Evolutionary conservation across 495 filamentous ascomycete genomes (phyloP).

Genomic region (Daldinia grandis): DNA sequence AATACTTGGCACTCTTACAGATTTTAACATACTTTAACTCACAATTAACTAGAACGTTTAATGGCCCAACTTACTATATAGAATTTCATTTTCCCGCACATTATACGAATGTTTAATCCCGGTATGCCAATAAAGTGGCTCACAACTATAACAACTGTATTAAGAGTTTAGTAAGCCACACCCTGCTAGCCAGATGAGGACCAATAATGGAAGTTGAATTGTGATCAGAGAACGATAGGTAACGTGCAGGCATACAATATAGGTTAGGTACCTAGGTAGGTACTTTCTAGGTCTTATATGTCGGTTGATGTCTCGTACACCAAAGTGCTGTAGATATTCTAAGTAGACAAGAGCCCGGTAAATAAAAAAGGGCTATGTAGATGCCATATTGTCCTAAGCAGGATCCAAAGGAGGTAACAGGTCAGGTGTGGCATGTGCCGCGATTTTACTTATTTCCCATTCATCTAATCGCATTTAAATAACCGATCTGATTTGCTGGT

Average conservation of each 20-base stretch:
- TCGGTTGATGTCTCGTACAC: neutral
- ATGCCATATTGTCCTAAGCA: neutral
- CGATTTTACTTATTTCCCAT: neutral
- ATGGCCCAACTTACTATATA: neutral
- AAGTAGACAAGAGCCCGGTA: neutral
- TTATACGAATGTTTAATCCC: neutral
- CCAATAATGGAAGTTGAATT: neutral
- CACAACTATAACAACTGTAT: neutral
- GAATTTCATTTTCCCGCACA: neutral
- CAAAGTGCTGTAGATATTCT: neutral
- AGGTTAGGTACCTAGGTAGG: neutral
- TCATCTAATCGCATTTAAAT: too few relatives aligned
- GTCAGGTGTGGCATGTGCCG: slow-evolving; percentile 2
- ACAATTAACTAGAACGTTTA: neutral
- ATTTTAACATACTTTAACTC: neutral
- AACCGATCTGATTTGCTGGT: slow-evolving; percentile 4
- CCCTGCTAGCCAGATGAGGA: neutral
- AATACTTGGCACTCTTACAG: neutral
- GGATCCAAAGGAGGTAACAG: neutral
- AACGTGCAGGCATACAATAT: neutral
- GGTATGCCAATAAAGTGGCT: neutral
- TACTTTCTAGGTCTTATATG: neutral
- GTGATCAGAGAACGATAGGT: neutral
- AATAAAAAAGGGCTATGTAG: neutral
- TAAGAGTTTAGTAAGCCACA: neutral